Evolutionary conservation across 441 rosid species (phyloP).

Genomic region (Mallotus repandus): DNA sequence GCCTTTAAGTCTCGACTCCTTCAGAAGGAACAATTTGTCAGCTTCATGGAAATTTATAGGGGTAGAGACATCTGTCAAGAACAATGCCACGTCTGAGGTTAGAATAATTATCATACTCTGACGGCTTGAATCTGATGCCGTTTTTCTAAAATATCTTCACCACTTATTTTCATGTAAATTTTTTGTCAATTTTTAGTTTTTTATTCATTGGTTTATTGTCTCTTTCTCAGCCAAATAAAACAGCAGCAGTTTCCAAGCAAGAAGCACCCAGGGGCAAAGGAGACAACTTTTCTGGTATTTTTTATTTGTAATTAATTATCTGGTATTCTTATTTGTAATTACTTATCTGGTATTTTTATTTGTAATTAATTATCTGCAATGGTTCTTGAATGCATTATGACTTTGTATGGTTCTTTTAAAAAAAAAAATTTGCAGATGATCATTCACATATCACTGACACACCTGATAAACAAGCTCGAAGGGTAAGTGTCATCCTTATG

Average conservation of each 20-base stretch:
- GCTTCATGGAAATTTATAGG: slow-evolving; percentile 73
- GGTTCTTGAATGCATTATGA: slow-evolving; percentile 28
- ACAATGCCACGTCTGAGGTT: slow-evolving; percentile 50
- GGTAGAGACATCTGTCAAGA: slow-evolving; percentile 34
- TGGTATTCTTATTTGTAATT: neutral
- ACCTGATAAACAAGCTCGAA: slow-evolving; percentile 67
- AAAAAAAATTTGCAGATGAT: slow-evolving; percentile 40
- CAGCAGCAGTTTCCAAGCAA: slow-evolving; percentile 34
- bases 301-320: neutral
- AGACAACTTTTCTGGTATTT: slow-evolving; percentile 34
- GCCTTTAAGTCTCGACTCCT: slow-evolving; percentile 78
- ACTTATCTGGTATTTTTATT: slow-evolving; percentile 22
- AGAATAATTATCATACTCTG: slow-evolving; percentile 26
- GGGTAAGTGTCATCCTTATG: slow-evolving; percentile 48
- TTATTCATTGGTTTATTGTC: slow-evolving; percentile 19
- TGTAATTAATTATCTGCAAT: slow-evolving; percentile 6
- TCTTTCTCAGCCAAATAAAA: slow-evolving; percentile 39
- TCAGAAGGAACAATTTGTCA: slow-evolving; percentile 66
- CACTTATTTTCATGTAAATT: slow-evolving; percentile 5
- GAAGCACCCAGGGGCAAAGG: slow-evolving; percentile 42
- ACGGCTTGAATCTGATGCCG: neutral
- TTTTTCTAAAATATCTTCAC: slow-evolving; percentile 3
- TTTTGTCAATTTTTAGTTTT: slow-evolving; percentile 22
- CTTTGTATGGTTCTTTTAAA: slow-evolving; percentile 9
- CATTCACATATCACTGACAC: slow-evolving; percentile 46